These are phyloP conservation scores for Ophiocordyceps sinensis DNA, from an alignment of 2,329 filamentous ascomycete genomes.

Conservation along the genomic window DNA sequence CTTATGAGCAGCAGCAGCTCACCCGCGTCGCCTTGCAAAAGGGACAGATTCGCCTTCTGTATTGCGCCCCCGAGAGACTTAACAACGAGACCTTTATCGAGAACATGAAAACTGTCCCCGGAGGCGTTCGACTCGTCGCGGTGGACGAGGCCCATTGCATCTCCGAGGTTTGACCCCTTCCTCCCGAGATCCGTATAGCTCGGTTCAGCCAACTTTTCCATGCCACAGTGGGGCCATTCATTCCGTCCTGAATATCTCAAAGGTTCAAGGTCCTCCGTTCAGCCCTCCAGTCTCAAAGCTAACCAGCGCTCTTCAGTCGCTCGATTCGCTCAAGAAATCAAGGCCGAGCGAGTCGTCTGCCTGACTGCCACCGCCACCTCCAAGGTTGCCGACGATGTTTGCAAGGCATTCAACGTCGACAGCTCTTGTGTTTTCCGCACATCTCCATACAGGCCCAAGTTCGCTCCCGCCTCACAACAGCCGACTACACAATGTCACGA, in stretches of 20 bases:
- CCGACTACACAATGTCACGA: neutral
- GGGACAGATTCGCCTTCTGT: conserved; percentile 37
- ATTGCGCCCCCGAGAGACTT: conserved; percentile 43
- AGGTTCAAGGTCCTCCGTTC: conserved; percentile 12
- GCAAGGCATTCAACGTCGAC: conserved; percentile 33
- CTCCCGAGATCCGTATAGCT: neutral
- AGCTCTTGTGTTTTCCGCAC: conserved; percentile 37
- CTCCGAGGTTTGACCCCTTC: conserved; percentile 16
- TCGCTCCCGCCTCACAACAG: neutral
- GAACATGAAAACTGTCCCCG: conserved; percentile 36
- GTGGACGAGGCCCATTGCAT: conserved; percentile 47
- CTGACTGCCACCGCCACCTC: conserved; percentile 45
- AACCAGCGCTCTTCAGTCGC: conserved; percentile 22
- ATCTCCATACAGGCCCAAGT: conserved; percentile 43
- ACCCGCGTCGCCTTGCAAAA: conserved; percentile 23
- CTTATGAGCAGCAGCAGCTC: conserved; percentile 26
- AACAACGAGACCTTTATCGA: conserved; percentile 47
- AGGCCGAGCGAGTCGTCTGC: conserved; percentile 43
- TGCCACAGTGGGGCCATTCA: conserved; percentile 28
- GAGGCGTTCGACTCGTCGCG: conserved; percentile 40
- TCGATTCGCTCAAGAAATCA: conserved; percentile 38
- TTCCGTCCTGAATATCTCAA: conserved; percentile 37
- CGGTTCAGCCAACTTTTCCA: conserved; percentile 3
- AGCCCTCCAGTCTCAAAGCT: conserved; percentile 2
- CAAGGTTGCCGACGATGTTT: conserved; percentile 38